Percentiles rank a stretch among this genome's conserved stretches.
phyloP scores from a whole-genome alignment of 192 early-diverging fungal species.

The Podochytrium sp. region DNA sequence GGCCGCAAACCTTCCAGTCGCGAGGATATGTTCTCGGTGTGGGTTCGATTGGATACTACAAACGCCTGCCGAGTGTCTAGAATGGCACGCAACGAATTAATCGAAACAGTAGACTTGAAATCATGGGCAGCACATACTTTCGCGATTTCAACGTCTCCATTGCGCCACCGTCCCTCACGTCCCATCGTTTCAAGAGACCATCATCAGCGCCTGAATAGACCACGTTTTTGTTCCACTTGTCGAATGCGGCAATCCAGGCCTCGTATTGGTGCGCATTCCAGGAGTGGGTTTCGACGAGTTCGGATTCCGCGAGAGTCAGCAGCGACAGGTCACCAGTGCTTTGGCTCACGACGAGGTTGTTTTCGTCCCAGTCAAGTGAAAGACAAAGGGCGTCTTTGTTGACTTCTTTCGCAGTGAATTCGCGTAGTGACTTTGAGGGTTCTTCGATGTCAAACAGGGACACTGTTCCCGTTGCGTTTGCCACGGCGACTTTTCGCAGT shows the following conservation, averaged over 20 bases:
- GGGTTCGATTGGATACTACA: conserved; percentile 88
- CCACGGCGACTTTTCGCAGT: conserved; percentile 18
- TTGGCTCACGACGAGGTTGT: conserved; percentile 67
- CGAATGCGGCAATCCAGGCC: conserved; percentile 92
- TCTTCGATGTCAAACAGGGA: conserved; percentile 25
- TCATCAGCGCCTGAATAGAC: conserved; percentile 92
- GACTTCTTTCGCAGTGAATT: background rate
- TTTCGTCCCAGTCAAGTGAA: conserved; percentile 79
- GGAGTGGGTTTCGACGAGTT: conserved; percentile 40
- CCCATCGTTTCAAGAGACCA: conserved; percentile 85
- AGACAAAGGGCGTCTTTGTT: conserved; percentile 70
- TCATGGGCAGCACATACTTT: conserved; percentile 41
- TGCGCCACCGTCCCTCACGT: conserved; percentile 62
- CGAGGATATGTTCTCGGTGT: conserved; percentile 74
- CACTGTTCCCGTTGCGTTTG: conserved; percentile 37
- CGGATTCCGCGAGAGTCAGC: conserved; percentile 29
- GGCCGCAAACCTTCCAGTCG: conserved; percentile 79
- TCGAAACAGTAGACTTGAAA: background rate
- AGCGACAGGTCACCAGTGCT: conserved; percentile 75
- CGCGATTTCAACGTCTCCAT: conserved; percentile 65
- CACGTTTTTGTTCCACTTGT: conserved; percentile 74
- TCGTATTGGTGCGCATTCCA: conserved; percentile 91
- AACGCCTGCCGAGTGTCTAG: conserved; percentile 86
- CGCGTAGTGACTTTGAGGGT: background rate
- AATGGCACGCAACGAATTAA: background rate